Evolutionary conservation across 2,329 filamentous ascomycete genomes (phyloP), one percentile per base, ranked within the genome.

Genomic region (Clarireedia monteithiana): DNA sequence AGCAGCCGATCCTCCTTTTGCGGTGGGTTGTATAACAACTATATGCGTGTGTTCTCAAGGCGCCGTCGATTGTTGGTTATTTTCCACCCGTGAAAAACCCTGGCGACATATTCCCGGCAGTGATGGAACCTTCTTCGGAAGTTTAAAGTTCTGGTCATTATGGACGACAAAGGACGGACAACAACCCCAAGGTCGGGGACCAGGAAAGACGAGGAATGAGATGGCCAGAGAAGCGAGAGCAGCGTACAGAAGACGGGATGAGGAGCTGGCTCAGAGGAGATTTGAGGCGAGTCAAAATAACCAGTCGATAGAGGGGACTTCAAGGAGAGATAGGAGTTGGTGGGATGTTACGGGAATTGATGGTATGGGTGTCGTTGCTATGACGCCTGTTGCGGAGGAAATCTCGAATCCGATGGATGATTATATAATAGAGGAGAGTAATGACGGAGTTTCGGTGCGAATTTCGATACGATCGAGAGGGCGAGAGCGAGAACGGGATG

Each of bases 41-140:
- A 72, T 83, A 48, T 86, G 77, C 63, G 67, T 89, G 34, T 80
- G 77, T 48, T 74, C 81, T 38, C 86, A 90, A 69, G 87, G 86
- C 2, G 75, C 82, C 1, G 81, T 83, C 1, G 85, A 91, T 66
- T 83, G 84, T 58, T 69, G 79, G 55, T 77, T 91, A 23, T 91
- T 91, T 69, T 79, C 77, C 30, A 73, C 80, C 30, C 78, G 86
- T 46, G 88, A 92, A 68, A 82, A 82, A 66, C 88, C 88, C 0
- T 91, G 87, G 87, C 72, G 73, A 46, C 75, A 83, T 56, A 77
- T 82, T 5, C 70, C 71, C 0, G 72, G 71, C 17, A 70, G 67
- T 15, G 68, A 75, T 39, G 73, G 74, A 36, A 62, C 51, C 3
- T 70, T 71, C 50, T 68, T 64, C 58, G 64, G 61, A 12, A 68